phyloP scores from a whole-genome alignment of 1,284 basidiomycete species.

The Ceratobasidium sp. region DNA sequence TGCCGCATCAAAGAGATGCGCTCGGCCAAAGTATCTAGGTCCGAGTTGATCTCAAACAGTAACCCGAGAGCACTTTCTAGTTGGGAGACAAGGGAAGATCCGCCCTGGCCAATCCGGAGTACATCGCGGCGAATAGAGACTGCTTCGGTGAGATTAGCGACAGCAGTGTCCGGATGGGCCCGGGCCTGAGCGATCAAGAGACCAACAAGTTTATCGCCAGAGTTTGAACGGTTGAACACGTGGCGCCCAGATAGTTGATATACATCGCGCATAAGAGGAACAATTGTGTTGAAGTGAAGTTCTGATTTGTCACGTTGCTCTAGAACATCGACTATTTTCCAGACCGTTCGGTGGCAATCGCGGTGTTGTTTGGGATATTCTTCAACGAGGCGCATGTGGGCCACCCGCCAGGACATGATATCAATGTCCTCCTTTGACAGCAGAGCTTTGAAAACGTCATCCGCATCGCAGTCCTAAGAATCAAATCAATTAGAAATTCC shows the following conservation, averaged over 20 bases:
- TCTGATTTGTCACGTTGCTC: background rate
- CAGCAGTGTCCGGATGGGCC: background rate
- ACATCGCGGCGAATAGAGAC: slow-evolving; percentile 1
- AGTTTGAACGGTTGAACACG: background rate
- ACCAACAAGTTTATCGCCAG: background rate
- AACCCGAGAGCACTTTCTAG: background rate
- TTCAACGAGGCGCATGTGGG: background rate
- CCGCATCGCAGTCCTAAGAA: background rate
- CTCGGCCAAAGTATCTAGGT: background rate
- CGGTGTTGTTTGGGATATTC: slow-evolving; percentile 17
- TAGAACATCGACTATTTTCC: slow-evolving; percentile 27
- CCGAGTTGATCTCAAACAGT: background rate
- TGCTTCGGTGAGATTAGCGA: background rate
- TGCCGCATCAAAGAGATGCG: slow-evolving; percentile 5
- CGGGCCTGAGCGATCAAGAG: background rate
- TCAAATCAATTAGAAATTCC: background rate
- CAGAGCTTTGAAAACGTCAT: background rate
- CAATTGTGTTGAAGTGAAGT: background rate
- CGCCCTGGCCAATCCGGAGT: background rate
- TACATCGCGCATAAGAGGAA: background rate
- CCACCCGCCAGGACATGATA: background rate
- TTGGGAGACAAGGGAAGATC: background rate
- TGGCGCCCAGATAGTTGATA: background rate
- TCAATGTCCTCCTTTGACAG: background rate
- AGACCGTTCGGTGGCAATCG: slow-evolving; percentile 5